Evolutionary conservation across 192 early-diverging fungal species (phyloP).

Genomic region (Pilobolus umbonatus): DNA sequence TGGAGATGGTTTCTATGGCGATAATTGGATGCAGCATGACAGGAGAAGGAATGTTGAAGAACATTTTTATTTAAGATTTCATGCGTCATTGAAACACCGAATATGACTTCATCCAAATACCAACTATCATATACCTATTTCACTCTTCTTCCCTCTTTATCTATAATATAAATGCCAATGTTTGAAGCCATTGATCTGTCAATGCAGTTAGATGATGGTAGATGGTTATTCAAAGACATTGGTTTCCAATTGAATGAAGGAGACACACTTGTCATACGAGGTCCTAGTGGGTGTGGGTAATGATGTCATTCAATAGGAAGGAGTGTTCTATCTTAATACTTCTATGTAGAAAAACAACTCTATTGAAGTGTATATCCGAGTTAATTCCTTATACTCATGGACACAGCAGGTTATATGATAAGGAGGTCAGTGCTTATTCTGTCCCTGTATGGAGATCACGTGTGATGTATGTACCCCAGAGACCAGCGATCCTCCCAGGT

Average conservation of each 20-base stretch:
- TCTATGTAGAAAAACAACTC: constrained; percentile 65
- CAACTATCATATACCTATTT: neutral
- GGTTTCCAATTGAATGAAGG: constrained; percentile 45
- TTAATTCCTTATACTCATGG: constrained; percentile 63
- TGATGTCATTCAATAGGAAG: neutral
- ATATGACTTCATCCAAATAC: no score
- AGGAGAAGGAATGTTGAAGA: no score
- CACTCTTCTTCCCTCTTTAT: neutral
- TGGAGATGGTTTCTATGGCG: no score
- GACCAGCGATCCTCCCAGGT: constrained; percentile 64
- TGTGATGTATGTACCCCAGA: constrained; percentile 85
- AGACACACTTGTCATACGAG: constrained; percentile 56
- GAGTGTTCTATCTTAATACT: neutral
- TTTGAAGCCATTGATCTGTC: constrained; percentile 9
- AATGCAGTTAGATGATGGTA: constrained; percentile 36
- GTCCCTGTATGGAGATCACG: constrained; percentile 71
- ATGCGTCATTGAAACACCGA: no score
- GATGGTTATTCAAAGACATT: constrained; percentile 55
- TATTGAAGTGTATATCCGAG: constrained; percentile 79
- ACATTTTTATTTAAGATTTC: no score
- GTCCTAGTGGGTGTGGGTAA: constrained; percentile 69
- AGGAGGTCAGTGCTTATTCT: constrained; percentile 51
- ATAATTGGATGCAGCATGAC: no score
- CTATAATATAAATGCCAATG: constrained; percentile 4
- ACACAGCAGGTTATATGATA: constrained; percentile 42